Evolutionary conservation across 495 filamentous ascomycete genomes (phyloP), one percentile per base, ranked within the genome.

Genomic region (Penicillium mononematosum): DNA sequence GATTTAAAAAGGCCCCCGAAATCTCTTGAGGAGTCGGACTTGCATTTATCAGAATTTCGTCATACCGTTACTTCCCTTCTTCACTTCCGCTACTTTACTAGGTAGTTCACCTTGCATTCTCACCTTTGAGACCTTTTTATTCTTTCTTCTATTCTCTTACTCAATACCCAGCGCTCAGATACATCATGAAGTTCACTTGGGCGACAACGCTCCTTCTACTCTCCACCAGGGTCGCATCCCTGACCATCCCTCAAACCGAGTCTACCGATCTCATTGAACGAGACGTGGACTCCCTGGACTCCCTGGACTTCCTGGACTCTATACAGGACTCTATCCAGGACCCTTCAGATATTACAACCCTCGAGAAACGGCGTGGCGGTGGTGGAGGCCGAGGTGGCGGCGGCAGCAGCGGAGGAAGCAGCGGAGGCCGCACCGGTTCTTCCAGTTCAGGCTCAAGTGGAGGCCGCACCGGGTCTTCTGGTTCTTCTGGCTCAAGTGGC

Each of bases 311-410:
- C 25, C 6, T 7, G 22, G 22, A 24, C 22, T 24, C 22, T 24
- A 24, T 24, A 17, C 14, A 56, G 7, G 49, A 63, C 14, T 36
- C 61, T n/a, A 56, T 53, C 14, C 45, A 58, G 17, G 36, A 50
- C 1, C 44, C 50, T 17, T 31, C 50, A 17, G 53, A 71, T 32
- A 42, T 54, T 6, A 31, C 55, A n/a, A 69, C 71, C 25, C 61
- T 81, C 31, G 75, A 75, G 55, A 82, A 81, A 54, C 70, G 78
- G 46, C 73, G 77, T 45, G 78, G 78, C 0, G 61, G 72, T 5
- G 65, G 73, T 48, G 63, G 74, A 32, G 61, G 66, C 9, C 62
- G 71, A 19, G 66, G 71, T 9, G 55, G 70, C 17, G 48, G 44
- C 22, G 16, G 42, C 14, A n/a, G 70, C 43, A 62, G 70, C 6